phyloP scores from a whole-genome alignment of 176 grass and related monocot genomes.

The Eragrostis curvula region DNA sequence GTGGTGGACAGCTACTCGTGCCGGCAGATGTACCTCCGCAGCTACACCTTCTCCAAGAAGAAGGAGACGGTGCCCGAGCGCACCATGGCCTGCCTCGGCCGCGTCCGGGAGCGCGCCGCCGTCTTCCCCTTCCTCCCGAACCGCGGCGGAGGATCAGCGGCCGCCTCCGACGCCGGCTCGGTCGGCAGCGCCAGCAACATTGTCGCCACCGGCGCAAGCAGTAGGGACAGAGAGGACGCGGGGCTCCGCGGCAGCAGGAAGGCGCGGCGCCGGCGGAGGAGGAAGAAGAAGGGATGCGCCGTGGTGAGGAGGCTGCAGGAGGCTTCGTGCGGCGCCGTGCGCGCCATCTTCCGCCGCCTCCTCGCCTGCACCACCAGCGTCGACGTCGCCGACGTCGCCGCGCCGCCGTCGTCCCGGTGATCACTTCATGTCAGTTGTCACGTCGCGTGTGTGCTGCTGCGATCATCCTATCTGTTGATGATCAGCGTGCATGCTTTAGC shows the following conservation, averaged over 20 bases:
- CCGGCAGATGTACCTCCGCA: constrained; percentile 91
- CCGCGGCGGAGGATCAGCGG: neutral
- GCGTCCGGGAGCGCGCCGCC: constrained; percentile 60
- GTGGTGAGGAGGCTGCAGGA: constrained; percentile 56
- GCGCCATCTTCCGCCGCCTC: constrained; percentile 65
- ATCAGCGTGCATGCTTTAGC: neutral
- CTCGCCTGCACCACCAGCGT: constrained; percentile 71
- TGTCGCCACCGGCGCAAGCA: neutral
- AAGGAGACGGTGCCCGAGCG: constrained; percentile 84
- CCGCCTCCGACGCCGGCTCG: constrained; percentile 19
- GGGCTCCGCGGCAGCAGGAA: constrained; percentile 13
- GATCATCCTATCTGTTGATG: neutral
- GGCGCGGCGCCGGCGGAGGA: neutral
- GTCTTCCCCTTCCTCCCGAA: constrained; percentile 59
- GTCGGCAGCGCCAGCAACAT: constrained; percentile 40
- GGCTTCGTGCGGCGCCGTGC: constrained; percentile 54
- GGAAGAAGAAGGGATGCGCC: constrained; percentile 41
- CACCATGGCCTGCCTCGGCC: constrained; percentile 73
- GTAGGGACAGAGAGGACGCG: neutral
- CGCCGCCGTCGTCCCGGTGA: neutral
- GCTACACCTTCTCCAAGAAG: constrained; percentile 93
- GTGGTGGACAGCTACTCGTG: constrained; percentile 98
- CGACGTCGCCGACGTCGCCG: constrained; percentile 67
- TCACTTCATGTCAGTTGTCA: constrained; percentile 2
- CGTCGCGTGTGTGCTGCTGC: neutral